Evolutionary conservation across 2,329 filamentous ascomycete species (phyloP), one percentile per base, ranked within the genome.

Genomic region (Diplocarpon mali): DNA sequence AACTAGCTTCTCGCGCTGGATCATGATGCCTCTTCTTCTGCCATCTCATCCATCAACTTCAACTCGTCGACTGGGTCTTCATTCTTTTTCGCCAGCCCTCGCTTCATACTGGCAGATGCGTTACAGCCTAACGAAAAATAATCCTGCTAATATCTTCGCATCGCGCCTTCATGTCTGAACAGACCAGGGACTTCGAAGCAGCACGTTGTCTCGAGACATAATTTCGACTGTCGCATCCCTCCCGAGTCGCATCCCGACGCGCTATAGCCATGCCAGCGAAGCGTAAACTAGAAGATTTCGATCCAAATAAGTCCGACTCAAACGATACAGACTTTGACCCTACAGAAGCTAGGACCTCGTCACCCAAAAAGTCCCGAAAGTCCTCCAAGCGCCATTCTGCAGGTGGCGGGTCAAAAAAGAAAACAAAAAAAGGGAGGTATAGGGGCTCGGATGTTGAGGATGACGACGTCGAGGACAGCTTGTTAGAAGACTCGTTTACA

Each of bases 271-370:
- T 62, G 60, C 58, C 58, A 35, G 49, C 48, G 38, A 61, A 61
- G 54, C 60, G 78, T 43, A 82, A 80, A 68, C 63, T 77, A 44
- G 71, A 76, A 51, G 68, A 69, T 44, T 82, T 81, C 53, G 78
- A 83, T 60, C 76, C 75, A 2, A 81, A 80, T 60, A 73, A 78
- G 58, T 82, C 78, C 40, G 78, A 83, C 53, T 69, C 78, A 2
- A 72, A 78, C 40, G 78, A 83, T 57, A 76, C 78, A 52, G 80
- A 80, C 60, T 83, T 82, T 56, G 72, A 78, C 46, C 77, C 77
- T 13, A 60, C 62, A 13, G 68, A 71, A 53, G 67, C 64, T 20
- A 64, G 65, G 27, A 65, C 70, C 13, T 69, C 68, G 43, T 69
- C 68, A 44, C 56, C 64, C 5, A 66, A 67, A 17, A 60, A 66